Evolutionary conservation across 495 filamentous ascomycete genomes (phyloP).

Genomic region (Penicillium robsamsonii): DNA sequence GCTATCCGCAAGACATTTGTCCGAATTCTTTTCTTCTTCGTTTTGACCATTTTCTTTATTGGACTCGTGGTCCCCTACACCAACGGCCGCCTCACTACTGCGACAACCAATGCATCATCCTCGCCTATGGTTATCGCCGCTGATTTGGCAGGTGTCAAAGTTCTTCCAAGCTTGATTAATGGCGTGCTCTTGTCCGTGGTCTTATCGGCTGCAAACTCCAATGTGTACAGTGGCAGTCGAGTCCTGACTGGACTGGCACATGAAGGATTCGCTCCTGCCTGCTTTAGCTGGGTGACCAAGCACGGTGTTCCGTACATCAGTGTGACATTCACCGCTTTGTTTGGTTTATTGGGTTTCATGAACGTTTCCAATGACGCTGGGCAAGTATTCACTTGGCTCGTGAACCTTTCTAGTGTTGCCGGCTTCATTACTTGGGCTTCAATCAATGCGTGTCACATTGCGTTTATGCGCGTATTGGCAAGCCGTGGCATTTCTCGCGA

Average conservation of each 20-base stretch:
- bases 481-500: conserved; percentile 48
- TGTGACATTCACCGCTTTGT: conserved; percentile 43
- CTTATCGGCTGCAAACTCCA: conserved; percentile 70
- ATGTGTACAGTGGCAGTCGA: conserved; percentile 70
- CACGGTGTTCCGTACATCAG: conserved; percentile 51
- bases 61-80: conserved; percentile 61
- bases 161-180: conserved; percentile 74
- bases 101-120: conserved; percentile 54
- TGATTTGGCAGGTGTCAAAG: conserved; percentile 58
- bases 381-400: conserved; percentile 50
- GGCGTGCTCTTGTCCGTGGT: conserved; percentile 68
- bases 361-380: conserved; percentile 39
- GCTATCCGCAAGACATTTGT: conserved; percentile 68
- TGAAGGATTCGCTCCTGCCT: conserved; percentile 56
- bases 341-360: conserved; percentile 52
- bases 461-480: conserved; percentile 54
- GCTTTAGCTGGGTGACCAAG: conserved; percentile 48
- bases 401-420: conserved; percentile 59
- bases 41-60: conserved; percentile 65
- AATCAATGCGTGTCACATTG: conserved; percentile 55
- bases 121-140: conserved; percentile 65
- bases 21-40: conserved; percentile 66
- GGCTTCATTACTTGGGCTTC: conserved; percentile 64
- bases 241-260: conserved; percentile 60
- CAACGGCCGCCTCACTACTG: conserved; percentile 27